Base-by-base conservation (phyloP, 352 stramenopile genomes). In the Thalassiosira mediterranea region DNA sequence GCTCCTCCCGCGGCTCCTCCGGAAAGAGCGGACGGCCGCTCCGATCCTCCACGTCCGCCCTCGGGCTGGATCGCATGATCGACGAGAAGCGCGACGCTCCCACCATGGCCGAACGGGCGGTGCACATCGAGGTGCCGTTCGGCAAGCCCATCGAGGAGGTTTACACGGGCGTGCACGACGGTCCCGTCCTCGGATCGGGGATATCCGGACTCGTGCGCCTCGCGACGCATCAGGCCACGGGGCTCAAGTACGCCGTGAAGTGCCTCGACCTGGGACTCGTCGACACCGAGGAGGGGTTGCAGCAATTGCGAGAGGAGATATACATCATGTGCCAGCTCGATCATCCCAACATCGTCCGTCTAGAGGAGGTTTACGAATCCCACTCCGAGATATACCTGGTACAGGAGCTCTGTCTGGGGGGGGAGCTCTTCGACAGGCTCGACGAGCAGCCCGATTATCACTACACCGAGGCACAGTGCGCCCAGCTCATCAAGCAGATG, bases 391-490 rank as follows among this genome's bases (percentile, higher is more conserved):
- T 99, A 38, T 97, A 99, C 72, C 74, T 99, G 3, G 95, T 99
- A 17, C 98, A 97, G 71, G 97, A 99, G 81, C 84, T 98, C 0
- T 99, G 96, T 88, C 94, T 92, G 19, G 97, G 97, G 31, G 97
- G 97, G 34, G 97, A 99, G 44, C 72, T 94, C 1, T 95, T 95
- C 74, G 90, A 95, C 77, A 73, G 88, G 10, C 77, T 96, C 15
- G 87, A 95, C 79, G 67, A 91, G 73, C 79, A 94, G 60, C 83
- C 82, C 0, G 90, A 96, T 58, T 92, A 92, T 51, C 96, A 98
- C 84, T 99, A 98, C 88, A 98, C 95, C 17, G 97, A 99, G 77
- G 84, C 91, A 0, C 94, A 98, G 73, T 96, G 95, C 38, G 96
- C 95, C 29, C 76, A 93, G 11, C 80, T 99, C 23, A 92, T 99